Conservation (phyloP, 148 eudicot genomes). For the Vaccinium macrocarpon region DNA sequence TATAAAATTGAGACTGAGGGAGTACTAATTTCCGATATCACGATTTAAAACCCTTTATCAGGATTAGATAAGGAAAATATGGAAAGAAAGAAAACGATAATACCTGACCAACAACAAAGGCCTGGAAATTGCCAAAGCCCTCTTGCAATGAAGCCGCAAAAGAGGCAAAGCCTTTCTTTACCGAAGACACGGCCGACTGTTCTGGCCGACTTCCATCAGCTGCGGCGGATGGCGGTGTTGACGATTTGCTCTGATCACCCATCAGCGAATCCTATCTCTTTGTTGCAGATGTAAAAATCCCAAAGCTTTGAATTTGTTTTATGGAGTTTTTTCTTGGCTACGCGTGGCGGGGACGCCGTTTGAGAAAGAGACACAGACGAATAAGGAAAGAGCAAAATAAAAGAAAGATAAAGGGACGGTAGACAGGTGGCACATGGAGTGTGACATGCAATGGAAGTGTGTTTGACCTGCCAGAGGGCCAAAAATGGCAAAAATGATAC, state of each 20-base stretch:
- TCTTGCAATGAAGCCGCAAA: slow-evolving; percentile 31
- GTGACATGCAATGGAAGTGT: not conserved
- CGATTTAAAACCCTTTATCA: too few species aligned
- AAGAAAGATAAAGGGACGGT: not conserved
- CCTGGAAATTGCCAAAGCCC: slow-evolving; percentile 41
- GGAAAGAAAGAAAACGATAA: not conserved
- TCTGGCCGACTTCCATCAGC: not conserved
- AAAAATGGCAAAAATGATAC: not conserved
- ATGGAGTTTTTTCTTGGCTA: not conserved
- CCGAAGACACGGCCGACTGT: not conserved
- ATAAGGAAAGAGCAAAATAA: not conserved
- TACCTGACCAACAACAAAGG: slow-evolving; percentile 47
- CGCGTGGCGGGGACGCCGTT: not conserved
- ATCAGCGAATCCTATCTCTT: not conserved
- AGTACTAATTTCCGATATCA: too few species aligned
- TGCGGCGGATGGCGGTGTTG: not conserved
- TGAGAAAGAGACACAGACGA: not conserved
- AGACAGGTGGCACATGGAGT: not conserved
- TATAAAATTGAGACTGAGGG: too few species aligned
- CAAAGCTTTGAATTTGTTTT: not conserved
- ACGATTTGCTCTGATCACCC: slow-evolving; percentile 9
- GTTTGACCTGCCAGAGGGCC: not conserved
- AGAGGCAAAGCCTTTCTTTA: slow-evolving; percentile 29
- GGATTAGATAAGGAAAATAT: not conserved
- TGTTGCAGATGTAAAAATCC: not conserved